Conservation (phyloP, 140 eudicot species). For the Ambrosia hybrid region DNA sequence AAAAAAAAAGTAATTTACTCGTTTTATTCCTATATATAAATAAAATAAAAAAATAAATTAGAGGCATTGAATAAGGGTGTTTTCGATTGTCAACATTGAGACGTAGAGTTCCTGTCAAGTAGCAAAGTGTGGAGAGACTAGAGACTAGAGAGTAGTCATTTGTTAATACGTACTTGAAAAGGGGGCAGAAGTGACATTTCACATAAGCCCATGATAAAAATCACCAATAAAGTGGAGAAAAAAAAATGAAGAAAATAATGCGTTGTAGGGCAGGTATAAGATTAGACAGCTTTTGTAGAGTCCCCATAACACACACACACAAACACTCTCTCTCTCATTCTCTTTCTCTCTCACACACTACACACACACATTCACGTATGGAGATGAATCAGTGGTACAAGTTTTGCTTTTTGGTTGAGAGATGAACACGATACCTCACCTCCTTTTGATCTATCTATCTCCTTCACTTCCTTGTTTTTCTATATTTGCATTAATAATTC, state of each 20-base stretch:
- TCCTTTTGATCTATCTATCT: background rate
- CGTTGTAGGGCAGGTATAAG: slow-evolving; percentile 44
- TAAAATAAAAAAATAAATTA: too few species aligned
- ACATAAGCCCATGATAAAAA: slow-evolving; percentile 29
- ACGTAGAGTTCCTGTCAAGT: slow-evolving; percentile 2
- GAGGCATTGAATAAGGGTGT: too few species aligned
- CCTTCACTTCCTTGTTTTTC: background rate
- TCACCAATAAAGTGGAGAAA: slow-evolving; percentile 26
- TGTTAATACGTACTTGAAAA: slow-evolving; percentile 5
- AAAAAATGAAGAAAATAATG: slow-evolving; percentile 30
- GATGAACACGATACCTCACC: slow-evolving; percentile 21
- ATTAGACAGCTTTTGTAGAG: slow-evolving; percentile 43
- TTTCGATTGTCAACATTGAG: slow-evolving; percentile 19
- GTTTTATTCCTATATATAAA: too few species aligned
- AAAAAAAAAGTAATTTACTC: too few species aligned
- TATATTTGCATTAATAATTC: slow-evolving; percentile 5
- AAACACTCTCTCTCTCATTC: background rate
- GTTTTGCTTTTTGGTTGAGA: slow-evolving; percentile 30
- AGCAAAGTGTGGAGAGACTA: too few species aligned
- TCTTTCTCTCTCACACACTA: slow-evolving; percentile 29
- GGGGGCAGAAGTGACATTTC: slow-evolving; percentile 25
- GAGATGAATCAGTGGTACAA: slow-evolving; percentile 27
- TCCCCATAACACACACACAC: slow-evolving; percentile 29
- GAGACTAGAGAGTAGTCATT: background rate
- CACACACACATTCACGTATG: slow-evolving; percentile 28